Percentiles rank a stretch among this genome's conserved stretches.
phyloP scores from a whole-genome alignment of 306 rosid genomes.

The Erythrophleum fordii region DNA sequence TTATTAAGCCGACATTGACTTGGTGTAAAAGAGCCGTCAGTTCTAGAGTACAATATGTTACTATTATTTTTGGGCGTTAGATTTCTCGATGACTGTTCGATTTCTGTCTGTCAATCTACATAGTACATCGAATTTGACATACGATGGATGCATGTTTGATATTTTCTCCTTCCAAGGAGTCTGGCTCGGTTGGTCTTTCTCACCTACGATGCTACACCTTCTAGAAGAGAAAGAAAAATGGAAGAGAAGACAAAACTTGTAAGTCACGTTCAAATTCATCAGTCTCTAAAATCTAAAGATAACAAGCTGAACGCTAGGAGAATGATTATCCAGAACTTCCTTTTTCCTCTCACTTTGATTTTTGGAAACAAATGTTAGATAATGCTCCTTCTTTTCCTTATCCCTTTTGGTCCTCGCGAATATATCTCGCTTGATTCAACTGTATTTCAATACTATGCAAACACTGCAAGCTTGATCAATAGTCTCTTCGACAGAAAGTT shows the following conservation, averaged over 20 bases:
- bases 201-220: neutral
- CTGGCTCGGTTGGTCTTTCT: too few relatives aligned
- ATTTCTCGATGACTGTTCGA: conserved; percentile 4
- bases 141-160: neutral
- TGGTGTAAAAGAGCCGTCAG: too few relatives aligned
- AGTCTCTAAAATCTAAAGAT: neutral
- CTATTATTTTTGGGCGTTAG: neutral
- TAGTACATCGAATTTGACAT: neutral
- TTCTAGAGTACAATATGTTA: too few relatives aligned
- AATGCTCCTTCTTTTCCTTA: too few relatives aligned
- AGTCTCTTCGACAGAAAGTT: neutral
- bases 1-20: neutral
- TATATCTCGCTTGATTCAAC: too few relatives aligned
- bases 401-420: too few relatives aligned
- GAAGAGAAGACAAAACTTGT: neutral
- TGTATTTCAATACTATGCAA: neutral
- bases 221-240: neutral
- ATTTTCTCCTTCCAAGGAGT: neutral
- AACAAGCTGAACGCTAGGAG: too few relatives aligned
- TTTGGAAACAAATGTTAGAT: too few relatives aligned
- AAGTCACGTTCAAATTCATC: neutral
- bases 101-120: neutral
- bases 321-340: too few relatives aligned
- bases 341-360: too few relatives aligned
- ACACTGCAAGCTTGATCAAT: neutral